phyloP scores from a whole-genome alignment of 164 flowering plant genomes.

The Kalanchoe fedtschenkoi region DNA sequence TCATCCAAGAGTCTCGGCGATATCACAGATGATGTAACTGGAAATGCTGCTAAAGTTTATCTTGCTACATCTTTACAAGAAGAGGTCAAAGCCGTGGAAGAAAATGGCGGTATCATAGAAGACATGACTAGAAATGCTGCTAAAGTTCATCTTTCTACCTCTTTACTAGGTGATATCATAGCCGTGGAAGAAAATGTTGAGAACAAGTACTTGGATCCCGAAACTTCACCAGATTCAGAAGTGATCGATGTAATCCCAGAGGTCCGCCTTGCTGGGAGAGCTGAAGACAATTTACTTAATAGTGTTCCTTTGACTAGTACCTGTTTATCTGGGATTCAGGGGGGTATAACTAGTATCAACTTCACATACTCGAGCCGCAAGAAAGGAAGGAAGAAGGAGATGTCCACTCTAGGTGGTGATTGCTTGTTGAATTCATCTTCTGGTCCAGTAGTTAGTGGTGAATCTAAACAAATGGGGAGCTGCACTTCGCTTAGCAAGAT shows the following conservation, averaged over 20 bases:
- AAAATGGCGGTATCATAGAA: slow-evolving; percentile 15
- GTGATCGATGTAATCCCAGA: slow-evolving; percentile 51
- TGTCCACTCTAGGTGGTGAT: slow-evolving; percentile 4
- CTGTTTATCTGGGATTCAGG: slow-evolving; percentile 14
- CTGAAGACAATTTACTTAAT: slow-evolving; percentile 17
- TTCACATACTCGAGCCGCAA: slow-evolving; percentile 11
- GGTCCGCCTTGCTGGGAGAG: slow-evolving; percentile 14
- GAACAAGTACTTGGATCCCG: slow-evolving; percentile 33
- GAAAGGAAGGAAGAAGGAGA: slow-evolving; percentile 29
- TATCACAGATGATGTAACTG: not conserved
- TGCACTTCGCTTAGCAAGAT: slow-evolving; percentile 12
- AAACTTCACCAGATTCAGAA: slow-evolving; percentile 87
- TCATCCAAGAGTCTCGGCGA: not conserved
- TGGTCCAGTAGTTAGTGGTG: slow-evolving; percentile 10
- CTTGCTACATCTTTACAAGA: slow-evolving; percentile 18
- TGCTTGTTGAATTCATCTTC: slow-evolving; percentile 8
- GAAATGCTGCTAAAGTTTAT: not conserved
- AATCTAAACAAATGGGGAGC: slow-evolving; percentile 12
- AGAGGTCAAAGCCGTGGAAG: slow-evolving; percentile 15
- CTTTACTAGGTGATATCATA: slow-evolving; percentile 15
- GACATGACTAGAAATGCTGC: slow-evolving; percentile 20
- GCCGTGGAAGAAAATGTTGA: slow-evolving; percentile 21
- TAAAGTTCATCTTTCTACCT: slow-evolving; percentile 14
- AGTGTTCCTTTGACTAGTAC: slow-evolving; percentile 21
- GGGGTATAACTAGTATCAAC: slow-evolving; percentile 15